A percentile compares a stretch with the other conserved stretches of the same genome.
phyloP scores from a whole-genome alignment of 768 basidiomycete species.

The Trametes maxima region DNA sequence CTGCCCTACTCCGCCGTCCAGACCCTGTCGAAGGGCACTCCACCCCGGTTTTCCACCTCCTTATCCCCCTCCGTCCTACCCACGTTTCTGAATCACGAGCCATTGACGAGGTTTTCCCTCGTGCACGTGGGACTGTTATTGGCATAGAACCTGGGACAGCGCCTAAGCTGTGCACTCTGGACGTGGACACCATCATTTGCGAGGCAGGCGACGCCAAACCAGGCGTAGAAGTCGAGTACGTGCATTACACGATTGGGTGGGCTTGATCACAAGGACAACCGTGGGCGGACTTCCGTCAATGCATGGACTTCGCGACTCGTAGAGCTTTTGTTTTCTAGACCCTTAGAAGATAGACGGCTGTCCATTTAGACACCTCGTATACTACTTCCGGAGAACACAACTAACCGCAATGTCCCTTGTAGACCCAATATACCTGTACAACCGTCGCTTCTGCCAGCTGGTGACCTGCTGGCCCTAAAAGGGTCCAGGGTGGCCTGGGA shows the following conservation, averaged over 20 bases:
- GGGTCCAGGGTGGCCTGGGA: too few species aligned
- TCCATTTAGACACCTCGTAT: too few species aligned
- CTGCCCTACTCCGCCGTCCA: slow-evolving; percentile 37
- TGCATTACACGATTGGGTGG: slow-evolving; percentile 78
- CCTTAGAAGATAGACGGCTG: too few species aligned
- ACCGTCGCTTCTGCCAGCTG: too few species aligned
- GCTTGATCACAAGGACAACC: not conserved
- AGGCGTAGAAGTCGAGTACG: slow-evolving; percentile 60
- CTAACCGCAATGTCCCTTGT: too few species aligned
- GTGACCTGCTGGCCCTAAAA: too few species aligned
- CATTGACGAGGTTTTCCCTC: slow-evolving; percentile 58
- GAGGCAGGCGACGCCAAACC: slow-evolving; percentile 39
- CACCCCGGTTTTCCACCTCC: slow-evolving; percentile 59
- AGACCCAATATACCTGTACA: too few species aligned
- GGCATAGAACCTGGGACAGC: slow-evolving; percentile 1
- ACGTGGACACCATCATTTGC: slow-evolving; percentile 58
- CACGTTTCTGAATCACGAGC: slow-evolving; percentile 60
- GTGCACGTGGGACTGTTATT: not conserved
- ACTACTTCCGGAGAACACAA: too few species aligned
- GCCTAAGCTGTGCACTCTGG: slow-evolving; percentile 48
- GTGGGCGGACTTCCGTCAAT: too few species aligned
- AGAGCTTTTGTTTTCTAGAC: too few species aligned
- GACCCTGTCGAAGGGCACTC: slow-evolving; percentile 1
- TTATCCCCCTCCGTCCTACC: slow-evolving; percentile 74
- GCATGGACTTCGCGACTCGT: too few species aligned